Base-by-base conservation (phyloP, 2,329 filamentous ascomycete species). In the Colletotrichum cordylinicola region DNA sequence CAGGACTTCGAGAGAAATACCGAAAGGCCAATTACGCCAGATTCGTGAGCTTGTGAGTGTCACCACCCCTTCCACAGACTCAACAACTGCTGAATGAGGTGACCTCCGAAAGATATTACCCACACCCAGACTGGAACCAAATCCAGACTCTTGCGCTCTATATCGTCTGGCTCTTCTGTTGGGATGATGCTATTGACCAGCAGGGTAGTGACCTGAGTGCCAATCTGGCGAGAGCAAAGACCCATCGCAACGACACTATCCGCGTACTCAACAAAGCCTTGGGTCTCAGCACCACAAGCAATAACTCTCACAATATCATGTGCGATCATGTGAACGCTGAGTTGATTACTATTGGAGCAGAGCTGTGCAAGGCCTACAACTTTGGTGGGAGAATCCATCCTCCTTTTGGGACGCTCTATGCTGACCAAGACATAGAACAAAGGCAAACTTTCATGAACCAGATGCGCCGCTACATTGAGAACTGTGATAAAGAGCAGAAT, bases 121-220 rank as follows among this genome's bases (percentile, higher is more conserved):
- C 82, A 3, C 64, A 77, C 12, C 80, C 81, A 3, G 31, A 55
- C 6, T 76, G 69, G 62, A 39, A 61, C 1, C 72, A 70, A n/a
- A 60, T 82, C 4, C 73, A 79, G 37, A 77, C 77, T 8, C 70
- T 84, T 56, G 77, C 78, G 3, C 67, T 81, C 48, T 83, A 79
- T 55, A 78, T 77, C 21, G 75, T 79, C 39, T 84, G 83, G 83
- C 56, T 84, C 18, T 76, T 84, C 18, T 82, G 81, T 70, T 84
- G 83, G 83, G 82, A 84, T 27, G 83, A 84, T 55, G 78, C 78
- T 18, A 79, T 83, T 13, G 83, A 84, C 68, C 79, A 18, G 79
- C 79, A 56, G 81, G 82, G 76, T 77, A 78, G 48, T 21, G 80
- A 81, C 35, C 65, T 84, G 64, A 79, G 79, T 58, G 74, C 60